Conservation (phyloP, 371 early-diverging fungal species). For the Mucor racemosus region DNA sequence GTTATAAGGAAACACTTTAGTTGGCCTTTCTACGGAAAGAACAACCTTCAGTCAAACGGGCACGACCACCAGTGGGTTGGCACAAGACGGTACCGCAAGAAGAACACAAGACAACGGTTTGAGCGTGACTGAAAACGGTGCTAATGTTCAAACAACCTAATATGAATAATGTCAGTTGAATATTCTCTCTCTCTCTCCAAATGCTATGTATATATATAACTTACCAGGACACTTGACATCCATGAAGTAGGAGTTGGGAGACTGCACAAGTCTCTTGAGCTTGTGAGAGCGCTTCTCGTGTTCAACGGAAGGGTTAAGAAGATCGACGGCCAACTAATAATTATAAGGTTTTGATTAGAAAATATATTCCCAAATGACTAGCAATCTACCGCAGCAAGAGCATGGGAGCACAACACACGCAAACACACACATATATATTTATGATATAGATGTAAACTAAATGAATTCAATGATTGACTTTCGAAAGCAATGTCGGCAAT, state of each 20-base stretch:
- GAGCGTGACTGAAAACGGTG: slow-evolving; percentile 98
- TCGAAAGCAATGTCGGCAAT: not conserved
- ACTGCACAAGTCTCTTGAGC: slow-evolving; percentile 99
- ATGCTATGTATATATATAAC: slow-evolving; percentile 18
- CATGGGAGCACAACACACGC: not conserved
- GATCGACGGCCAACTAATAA: slow-evolving; percentile 94
- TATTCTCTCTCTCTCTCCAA: not conserved
- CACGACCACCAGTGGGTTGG: slow-evolving; percentile 99
- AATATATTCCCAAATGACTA: not conserved
- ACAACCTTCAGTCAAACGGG: slow-evolving; percentile 91
- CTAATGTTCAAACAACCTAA: slow-evolving; percentile 95
- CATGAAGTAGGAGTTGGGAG: slow-evolving; percentile 99
- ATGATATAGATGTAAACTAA: not conserved
- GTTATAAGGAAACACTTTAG: slow-evolving; percentile 32
- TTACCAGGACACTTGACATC: slow-evolving; percentile 98
- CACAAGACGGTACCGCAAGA: slow-evolving; percentile 96
- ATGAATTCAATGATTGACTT: not conserved
- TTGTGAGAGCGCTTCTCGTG: slow-evolving; percentile 96
- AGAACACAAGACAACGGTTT: slow-evolving; percentile 96
- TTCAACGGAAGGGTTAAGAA: slow-evolving; percentile 97
- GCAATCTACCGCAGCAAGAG: slow-evolving; percentile 5
- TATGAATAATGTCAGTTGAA: not conserved
- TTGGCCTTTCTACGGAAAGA: slow-evolving; percentile 62
- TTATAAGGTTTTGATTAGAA: not conserved
- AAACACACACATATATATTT: not conserved